Base-by-base conservation (phyloP, 371 early-diverging fungal genomes). In the Sporodiniella umbellata region DNA sequence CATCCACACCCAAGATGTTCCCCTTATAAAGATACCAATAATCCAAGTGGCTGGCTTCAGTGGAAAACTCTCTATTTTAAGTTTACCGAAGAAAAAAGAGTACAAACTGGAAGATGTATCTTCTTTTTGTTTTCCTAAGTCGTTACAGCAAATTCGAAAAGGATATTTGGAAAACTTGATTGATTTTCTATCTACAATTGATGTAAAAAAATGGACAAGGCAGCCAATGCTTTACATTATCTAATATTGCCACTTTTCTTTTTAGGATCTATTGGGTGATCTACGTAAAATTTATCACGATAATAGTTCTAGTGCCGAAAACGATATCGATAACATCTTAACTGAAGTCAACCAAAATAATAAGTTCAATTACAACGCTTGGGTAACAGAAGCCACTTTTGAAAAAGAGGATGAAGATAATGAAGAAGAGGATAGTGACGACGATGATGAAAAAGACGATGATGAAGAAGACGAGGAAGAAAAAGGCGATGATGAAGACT, bases 21-120 rank as follows among this genome's bases (percentile, higher is more conserved):
- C 46, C 19, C 51, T 50, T 33, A 45, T 56, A 45, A 56, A 56
- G 50, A 51, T 56, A n/a, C 46, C 57, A 50, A 51, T 50, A 40
- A 56, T 45, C 21, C 57, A 56, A 33, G n/a, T 56, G 46, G 51
- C 47, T 38, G 47, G 57, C 1, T 51, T 56, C 42, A 56, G 19
- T 47, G 51, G 47, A 42, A 51, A 47, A 33, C 46, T 51, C 43
- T 57, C 51, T 38, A 44, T 42, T 39, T 1, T 56, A n/a, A 48
- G 50, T 44, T 45, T 55, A 49, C 26, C 37, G 30, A 49, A 45
- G 21, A 55, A 55, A 49, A 44, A 48, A 49, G 56, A 44, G 45
- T 55, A 49, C 21, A 48, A 44, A 15, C 1, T 49, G 45, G 56
- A 54, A 26, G 43, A 54, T 33, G 42, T 54, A 25, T 54, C 0